A percentile compares a stretch with the other conserved stretches of the same genome.
Evolutionary conservation across 2,329 filamentous ascomycete genomes (phyloP).

Genomic region (Phyllosticta citriasiana): DNA sequence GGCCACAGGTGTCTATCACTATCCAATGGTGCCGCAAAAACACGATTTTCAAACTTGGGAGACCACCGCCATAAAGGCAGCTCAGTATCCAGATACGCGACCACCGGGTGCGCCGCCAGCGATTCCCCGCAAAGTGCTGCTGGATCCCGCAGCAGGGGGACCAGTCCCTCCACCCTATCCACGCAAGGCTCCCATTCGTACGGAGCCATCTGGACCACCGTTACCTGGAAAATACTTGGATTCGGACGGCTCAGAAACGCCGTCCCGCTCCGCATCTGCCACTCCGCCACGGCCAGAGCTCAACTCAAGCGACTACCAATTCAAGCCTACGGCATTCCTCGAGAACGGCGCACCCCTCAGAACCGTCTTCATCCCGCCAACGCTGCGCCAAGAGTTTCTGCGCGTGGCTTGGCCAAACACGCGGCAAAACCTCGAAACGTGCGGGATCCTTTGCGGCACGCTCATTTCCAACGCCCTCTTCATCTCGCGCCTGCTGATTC

Average conservation of each 20-base stretch:
- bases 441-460: conserved; percentile 85
- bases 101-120: not conserved
- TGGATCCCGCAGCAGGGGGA: not conserved
- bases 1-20: conserved; percentile 27
- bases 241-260: conserved; percentile 5
- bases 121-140: not conserved
- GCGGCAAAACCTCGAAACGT: conserved; percentile 74
- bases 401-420: conserved; percentile 69
- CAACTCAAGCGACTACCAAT: conserved; percentile 55
- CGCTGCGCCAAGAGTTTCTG: conserved; percentile 66
- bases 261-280: conserved; percentile 21
- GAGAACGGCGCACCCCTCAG: conserved; percentile 82
- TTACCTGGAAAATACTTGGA: conserved; percentile 18
- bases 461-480: conserved; percentile 90
- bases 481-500: conserved; percentile 78
- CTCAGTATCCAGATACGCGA: conserved; percentile 28
- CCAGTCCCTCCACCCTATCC: conserved; percentile 3
- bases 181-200: not conserved
- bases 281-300: conserved; percentile 25
- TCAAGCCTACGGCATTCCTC: conserved; percentile 75
- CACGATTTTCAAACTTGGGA: conserved; percentile 26
- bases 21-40: conserved; percentile 35
- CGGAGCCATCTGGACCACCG: conserved; percentile 9
- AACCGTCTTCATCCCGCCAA: conserved; percentile 73
- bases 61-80: conserved; percentile 19